Percentiles rank a stretch among this genome's conserved stretches.
Evolutionary conservation across 2,329 filamentous ascomycete genomes (phyloP).

Genomic region (Colletotrichum sp.): DNA sequence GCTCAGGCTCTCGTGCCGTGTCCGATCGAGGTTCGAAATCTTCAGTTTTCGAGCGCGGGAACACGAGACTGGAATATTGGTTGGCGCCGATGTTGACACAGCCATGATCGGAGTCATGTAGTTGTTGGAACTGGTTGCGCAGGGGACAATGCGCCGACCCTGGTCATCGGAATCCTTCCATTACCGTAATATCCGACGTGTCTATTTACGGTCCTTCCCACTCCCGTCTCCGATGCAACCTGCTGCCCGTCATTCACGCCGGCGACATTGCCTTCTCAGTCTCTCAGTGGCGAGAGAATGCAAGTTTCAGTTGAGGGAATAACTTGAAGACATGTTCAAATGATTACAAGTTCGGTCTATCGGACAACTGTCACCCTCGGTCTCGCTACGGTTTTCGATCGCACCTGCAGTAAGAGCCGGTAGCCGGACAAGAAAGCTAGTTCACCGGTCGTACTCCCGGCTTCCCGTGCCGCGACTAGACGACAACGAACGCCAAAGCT

Average conservation of each 20-base stretch:
- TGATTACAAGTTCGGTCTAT: neutral
- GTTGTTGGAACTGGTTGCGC: neutral
- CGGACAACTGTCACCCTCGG: neutral
- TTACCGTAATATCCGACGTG: neutral
- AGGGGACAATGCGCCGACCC: neutral
- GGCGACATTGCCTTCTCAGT: neutral
- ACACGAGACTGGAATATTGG: neutral
- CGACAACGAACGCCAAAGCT: neutral
- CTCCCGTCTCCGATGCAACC: neutral
- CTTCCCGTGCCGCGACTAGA: neutral
- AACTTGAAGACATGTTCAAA: neutral
- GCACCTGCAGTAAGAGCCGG: neutral
- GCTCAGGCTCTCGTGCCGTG: neutral
- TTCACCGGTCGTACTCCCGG: neutral
- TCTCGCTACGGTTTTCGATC: neutral
- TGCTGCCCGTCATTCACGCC: neutral
- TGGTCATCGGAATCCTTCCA: neutral
- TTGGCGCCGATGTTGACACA: neutral
- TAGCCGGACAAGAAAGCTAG: neutral
- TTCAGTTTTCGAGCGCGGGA: neutral
- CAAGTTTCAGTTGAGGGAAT: neutral
- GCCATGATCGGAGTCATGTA: neutral
- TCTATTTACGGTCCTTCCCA: neutral
- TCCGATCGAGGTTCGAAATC: neutral
- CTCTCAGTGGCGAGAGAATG: neutral